Conservation (phyloP, 176 grass and related monocot species). For the Alloteropsis semialata region DNA sequence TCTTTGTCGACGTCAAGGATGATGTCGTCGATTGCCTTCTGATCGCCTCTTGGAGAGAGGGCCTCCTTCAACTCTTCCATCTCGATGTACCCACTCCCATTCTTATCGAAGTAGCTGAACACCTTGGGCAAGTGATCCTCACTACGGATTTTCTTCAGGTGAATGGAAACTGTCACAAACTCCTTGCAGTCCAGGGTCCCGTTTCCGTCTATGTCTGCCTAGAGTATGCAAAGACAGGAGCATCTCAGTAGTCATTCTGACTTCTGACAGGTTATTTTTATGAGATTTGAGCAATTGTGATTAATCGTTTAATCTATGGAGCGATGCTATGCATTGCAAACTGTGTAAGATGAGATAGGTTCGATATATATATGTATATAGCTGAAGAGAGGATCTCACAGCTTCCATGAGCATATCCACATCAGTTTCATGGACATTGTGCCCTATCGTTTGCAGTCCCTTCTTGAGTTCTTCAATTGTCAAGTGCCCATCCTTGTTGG, state of each 20-base stretch:
- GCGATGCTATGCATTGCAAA: not conserved
- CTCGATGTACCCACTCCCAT: slow-evolving; percentile 78
- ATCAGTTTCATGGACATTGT: slow-evolving; percentile 61
- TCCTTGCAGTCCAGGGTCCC: slow-evolving; percentile 83
- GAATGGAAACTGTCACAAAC: slow-evolving; percentile 83
- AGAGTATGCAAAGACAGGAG: not conserved
- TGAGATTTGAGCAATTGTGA: not conserved
- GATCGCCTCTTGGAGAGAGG: slow-evolving; percentile 56
- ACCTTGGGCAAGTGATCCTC: slow-evolving; percentile 81
- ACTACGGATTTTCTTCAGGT: slow-evolving; percentile 77
- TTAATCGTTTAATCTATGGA: not conserved
- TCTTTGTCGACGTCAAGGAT: slow-evolving; percentile 74
- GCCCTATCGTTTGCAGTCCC: slow-evolving; percentile 53
- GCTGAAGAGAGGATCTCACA: slow-evolving; percentile 38
- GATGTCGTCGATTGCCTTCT: slow-evolving; percentile 74
- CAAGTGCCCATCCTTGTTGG: slow-evolving; percentile 69
- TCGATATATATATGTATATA: not conserved
- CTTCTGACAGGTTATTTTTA: not conserved
- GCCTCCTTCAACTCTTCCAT: slow-evolving; percentile 83
- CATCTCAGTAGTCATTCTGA: not conserved
- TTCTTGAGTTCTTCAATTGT: slow-evolving; percentile 79
- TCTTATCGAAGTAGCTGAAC: slow-evolving; percentile 87
- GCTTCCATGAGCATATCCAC: slow-evolving; percentile 90
- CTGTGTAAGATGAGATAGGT: not conserved
- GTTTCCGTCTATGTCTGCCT: slow-evolving; percentile 86